Percentiles rank a stretch among this genome's conserved stretches.
Evolutionary conservation across 225 moss, liverwort and hornwort species (phyloP).

Genomic region (Anthoceros angustus): DNA sequence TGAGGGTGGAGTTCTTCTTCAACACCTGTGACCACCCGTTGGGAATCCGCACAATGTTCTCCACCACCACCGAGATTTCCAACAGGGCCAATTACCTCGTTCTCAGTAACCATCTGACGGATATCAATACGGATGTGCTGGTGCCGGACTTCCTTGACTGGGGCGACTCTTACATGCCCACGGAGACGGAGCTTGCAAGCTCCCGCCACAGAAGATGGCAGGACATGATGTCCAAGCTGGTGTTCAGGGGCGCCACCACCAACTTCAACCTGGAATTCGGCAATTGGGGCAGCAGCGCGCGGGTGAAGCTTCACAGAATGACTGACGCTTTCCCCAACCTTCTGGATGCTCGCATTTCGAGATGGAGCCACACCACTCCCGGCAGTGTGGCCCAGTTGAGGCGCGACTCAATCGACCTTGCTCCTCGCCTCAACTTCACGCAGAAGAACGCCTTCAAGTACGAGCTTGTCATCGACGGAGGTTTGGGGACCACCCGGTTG

Average conservation of each 20-base stretch:
- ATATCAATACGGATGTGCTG: not conserved
- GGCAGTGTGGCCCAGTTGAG: not conserved
- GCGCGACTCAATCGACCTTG: not conserved
- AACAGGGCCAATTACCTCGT: slow-evolving; percentile 2
- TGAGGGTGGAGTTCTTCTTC: not conserved
- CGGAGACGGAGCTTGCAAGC: not conserved
- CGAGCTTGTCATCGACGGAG: slow-evolving; percentile 4
- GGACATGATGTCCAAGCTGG: not conserved
- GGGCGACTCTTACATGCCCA: slow-evolving; percentile 4
- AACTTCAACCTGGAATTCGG: not conserved
- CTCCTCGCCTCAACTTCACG: slow-evolving; percentile 2
- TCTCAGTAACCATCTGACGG: not conserved
- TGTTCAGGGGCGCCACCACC: slow-evolving; percentile 1
- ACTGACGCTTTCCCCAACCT: not conserved
- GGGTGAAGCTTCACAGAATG: not conserved
- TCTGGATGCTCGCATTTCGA: not conserved
- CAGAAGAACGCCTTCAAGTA: not conserved
- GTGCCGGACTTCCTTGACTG: slow-evolving; percentile 3
- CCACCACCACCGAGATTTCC: slow-evolving; percentile 1
- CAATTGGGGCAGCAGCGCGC: slow-evolving; percentile 1
- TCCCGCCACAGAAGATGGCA: not conserved
- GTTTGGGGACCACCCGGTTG: not conserved
- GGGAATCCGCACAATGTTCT: not conserved
- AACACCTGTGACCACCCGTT: slow-evolving; percentile 2
- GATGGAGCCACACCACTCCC: slow-evolving; percentile 4